Base-by-base conservation (phyloP, 768 basidiomycete species). In the Astraeus odoratus region DNA sequence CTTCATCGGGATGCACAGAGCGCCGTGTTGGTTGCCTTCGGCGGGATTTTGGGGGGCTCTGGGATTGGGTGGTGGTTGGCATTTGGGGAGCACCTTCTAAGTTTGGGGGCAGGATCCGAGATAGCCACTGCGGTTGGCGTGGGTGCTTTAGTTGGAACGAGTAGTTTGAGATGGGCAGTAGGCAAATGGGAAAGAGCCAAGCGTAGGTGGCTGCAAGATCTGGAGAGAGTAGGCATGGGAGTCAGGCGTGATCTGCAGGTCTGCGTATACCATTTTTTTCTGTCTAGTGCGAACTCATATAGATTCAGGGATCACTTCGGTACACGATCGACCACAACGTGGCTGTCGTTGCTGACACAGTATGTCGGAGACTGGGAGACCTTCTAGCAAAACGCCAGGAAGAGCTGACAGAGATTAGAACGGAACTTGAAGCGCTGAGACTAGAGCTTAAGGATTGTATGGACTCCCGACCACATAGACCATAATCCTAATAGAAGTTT, bases 171-270 rank as follows among this genome's bases (percentile, higher is more conserved):
- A 33, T 85, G 81, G 80, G 75, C 74, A 1, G 68, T 83, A 5
- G 74, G 77, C 10, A 69, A 68, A 47, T 89, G 85, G 83, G 83
- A 86, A 46, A 76, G 70, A 51, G 77, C 78, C 3, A 82, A 83
- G 59, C 66, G 62, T 45, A 67, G 65, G 48, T 90, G 85, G 84
- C 74, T 76, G 76, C 71, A 75, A 43, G 84, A 87, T 57, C 83
- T 78, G 71, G 56, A 55, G 16, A 69, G 86, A 39, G 68, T 86
- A 3, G 74, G 76, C 5, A 69, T 79, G 39, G 81, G 86, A 0
- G 66, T 86, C 29, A 70, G 73, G 37, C 69, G 84, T 36, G 84
- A 88, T 61, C 61, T 86, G 18, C 69, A 72, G 70, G 85, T 82
- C 57, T 42, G 24, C 39, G 45, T 35, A 39, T 42, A 36, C 43